These are phyloP conservation scores for Pyrenophora seminiperda DNA, from an alignment of 2,329 filamentous ascomycete species.

Conservation along the genomic window DNA sequence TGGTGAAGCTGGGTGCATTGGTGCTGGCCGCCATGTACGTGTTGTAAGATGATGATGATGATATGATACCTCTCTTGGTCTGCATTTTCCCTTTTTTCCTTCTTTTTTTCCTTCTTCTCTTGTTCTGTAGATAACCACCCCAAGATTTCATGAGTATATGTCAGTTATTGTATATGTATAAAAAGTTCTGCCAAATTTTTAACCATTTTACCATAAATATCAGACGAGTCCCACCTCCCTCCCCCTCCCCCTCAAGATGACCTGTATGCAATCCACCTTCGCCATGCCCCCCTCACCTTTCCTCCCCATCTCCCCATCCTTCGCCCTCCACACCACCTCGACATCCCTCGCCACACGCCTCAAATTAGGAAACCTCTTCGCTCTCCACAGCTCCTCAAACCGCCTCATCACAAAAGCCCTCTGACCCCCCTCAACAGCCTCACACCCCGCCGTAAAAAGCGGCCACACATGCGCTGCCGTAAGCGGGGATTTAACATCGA, in stretches of 20 bases:
- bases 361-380: constrained; percentile 33
- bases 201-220: too few relatives aligned
- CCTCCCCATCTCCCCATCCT: constrained; percentile 31
- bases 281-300: constrained; percentile 32
- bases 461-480: constrained; percentile 40
- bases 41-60: constrained; percentile 5
- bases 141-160: too few relatives aligned
- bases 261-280: constrained; percentile 42
- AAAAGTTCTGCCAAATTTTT: too few relatives aligned
- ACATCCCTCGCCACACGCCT: constrained; percentile 36
- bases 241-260: constrained; percentile 31
- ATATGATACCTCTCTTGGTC: too few relatives aligned
- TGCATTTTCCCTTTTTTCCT: too few relatives aligned
- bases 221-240: constrained; percentile 39
- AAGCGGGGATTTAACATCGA: constrained; percentile 30
- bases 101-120: too few relatives aligned
- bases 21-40: constrained; percentile 21
- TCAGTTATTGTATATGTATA: too few relatives aligned
- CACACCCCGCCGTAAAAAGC: constrained; percentile 41
- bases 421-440: constrained; percentile 26
- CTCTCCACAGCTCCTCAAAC: constrained; percentile 31
- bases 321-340: constrained; percentile 37
- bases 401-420: constrained; percentile 35
- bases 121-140: too few relatives aligned
- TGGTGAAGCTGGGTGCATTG: constrained; percentile 20